phyloP scores from a whole-genome alignment of 805 yeast genomes.

The Saturnispora mendoncae region DNA sequence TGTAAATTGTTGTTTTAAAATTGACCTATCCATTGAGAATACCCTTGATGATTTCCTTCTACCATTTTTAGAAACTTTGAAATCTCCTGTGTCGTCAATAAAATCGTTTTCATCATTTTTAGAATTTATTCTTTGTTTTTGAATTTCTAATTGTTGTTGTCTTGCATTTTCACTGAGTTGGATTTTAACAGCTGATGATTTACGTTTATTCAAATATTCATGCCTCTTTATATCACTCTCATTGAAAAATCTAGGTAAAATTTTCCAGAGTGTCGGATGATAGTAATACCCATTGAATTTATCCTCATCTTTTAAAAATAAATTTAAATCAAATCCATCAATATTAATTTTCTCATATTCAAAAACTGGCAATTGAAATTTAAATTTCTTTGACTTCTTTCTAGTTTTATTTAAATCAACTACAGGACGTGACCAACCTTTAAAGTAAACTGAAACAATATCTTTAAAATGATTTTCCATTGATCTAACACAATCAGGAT shows the following conservation, averaged over 20 bases:
- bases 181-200: conserved; percentile 6
- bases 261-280: conserved; percentile 25
- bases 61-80: conserved; percentile 27
- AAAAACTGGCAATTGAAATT: not conserved
- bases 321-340: conserved; percentile 23
- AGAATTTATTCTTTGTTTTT: not conserved
- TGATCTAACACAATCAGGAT: conserved; percentile 3
- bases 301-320: conserved; percentile 30
- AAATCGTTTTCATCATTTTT: conserved; percentile 4
- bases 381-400: conserved; percentile 28
- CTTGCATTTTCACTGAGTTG: conserved; percentile 12
- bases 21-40: not conserved
- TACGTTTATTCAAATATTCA: conserved; percentile 1
- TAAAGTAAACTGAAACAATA: conserved; percentile 23
- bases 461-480: conserved; percentile 16
- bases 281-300: conserved; percentile 36
- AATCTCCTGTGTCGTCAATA: conserved; percentile 22
- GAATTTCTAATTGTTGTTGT: conserved; percentile 3
- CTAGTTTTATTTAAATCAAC: conserved; percentile 23
- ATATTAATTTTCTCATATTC: conserved; percentile 7
- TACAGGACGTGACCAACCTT: conserved; percentile 9
- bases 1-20: not conserved
- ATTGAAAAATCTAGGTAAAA: conserved; percentile 20
- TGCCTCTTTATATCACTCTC: conserved; percentile 11
- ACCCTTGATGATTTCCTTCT: conserved; percentile 23